Percentiles rank a stretch among this genome's conserved stretches.
Evolutionary conservation across 257 asterid genomes (phyloP).

Genomic region (Solanum neorickii): DNA sequence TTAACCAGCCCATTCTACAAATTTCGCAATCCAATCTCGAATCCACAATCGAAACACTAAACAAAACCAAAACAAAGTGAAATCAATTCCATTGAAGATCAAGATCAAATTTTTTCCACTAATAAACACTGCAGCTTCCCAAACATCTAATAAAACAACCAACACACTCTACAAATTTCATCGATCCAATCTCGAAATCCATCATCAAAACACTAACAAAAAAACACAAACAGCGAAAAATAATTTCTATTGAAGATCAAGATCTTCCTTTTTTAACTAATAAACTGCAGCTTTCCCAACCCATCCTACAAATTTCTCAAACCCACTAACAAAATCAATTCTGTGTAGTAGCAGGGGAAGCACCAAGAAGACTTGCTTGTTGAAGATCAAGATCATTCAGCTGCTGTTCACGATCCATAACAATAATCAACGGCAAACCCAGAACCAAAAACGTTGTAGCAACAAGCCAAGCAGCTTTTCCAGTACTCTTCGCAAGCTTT

Average conservation of each 20-base stretch:
- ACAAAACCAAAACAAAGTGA: background rate
- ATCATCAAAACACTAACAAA: background rate
- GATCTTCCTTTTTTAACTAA: slow-evolving; percentile 8
- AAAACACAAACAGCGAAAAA: background rate
- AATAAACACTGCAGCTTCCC: background rate
- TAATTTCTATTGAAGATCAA: slow-evolving; percentile 14
- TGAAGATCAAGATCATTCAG: slow-evolving; percentile 32
- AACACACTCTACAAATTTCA: background rate
- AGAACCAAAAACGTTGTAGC: background rate
- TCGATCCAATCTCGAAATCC: background rate
- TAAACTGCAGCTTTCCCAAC: background rate
- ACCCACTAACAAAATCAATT: background rate
- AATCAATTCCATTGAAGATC: background rate
- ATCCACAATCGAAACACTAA: background rate
- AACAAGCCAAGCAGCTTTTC: background rate
- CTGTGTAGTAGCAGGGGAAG: background rate
- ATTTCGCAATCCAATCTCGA: background rate
- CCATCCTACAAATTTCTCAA: background rate
- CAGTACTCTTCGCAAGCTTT: slow-evolving; percentile 32
- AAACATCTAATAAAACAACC: background rate
- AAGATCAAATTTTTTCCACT: background rate
- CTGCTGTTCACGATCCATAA: background rate
- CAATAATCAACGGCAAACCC: background rate
- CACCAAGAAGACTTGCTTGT: background rate
- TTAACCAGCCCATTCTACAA: background rate